phyloP scores from a whole-genome alignment of 495 filamentous ascomycete species.

The Trichoderma virens region DNA sequence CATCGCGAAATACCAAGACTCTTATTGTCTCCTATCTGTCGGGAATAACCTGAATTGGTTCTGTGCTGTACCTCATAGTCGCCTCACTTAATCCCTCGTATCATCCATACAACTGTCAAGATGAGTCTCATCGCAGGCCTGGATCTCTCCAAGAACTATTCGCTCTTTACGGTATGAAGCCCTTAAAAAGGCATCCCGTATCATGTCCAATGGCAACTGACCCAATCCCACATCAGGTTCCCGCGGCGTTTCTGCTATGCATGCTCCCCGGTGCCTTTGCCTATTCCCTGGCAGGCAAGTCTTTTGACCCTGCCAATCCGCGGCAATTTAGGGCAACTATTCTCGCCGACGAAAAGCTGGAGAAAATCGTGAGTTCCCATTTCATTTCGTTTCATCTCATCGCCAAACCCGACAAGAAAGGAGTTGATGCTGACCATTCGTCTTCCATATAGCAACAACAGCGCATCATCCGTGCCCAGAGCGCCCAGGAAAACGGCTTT shows the following conservation, averaged over 20 bases:
- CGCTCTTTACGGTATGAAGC: slow-evolving; percentile 14
- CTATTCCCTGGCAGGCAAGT: slow-evolving; percentile 28
- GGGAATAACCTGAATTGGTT: too few species aligned
- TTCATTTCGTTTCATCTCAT: neutral
- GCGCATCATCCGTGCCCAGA: slow-evolving; percentile 40
- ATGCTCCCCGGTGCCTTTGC: slow-evolving; percentile 31
- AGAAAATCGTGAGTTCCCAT: slow-evolving; percentile 32
- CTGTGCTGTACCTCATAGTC: too few species aligned
- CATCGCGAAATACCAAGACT: too few species aligned
- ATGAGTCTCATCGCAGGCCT: slow-evolving; percentile 13
- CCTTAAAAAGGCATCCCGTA: neutral
- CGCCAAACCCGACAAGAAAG: neutral
- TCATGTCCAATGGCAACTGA: neutral
- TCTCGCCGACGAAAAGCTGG: slow-evolving; percentile 20
- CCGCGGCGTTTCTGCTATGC: slow-evolving; percentile 34
- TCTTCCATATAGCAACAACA: slow-evolving; percentile 10
- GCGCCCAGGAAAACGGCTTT: slow-evolving; percentile 39
- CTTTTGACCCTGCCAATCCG: slow-evolving; percentile 33
- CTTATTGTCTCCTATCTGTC: too few species aligned
- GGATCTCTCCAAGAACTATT: slow-evolving; percentile 21
- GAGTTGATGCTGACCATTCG: neutral
- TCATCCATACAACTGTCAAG: neutral
- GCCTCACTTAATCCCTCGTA: too few species aligned
- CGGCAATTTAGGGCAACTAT: slow-evolving; percentile 24
- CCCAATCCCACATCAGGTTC: slow-evolving; percentile 26